Percentiles rank a stretch among this genome's conserved stretches.
These are phyloP conservation scores for Fraxinus albicans DNA, from an alignment of 305 asterid genomes.

Conservation along the genomic window DNA sequence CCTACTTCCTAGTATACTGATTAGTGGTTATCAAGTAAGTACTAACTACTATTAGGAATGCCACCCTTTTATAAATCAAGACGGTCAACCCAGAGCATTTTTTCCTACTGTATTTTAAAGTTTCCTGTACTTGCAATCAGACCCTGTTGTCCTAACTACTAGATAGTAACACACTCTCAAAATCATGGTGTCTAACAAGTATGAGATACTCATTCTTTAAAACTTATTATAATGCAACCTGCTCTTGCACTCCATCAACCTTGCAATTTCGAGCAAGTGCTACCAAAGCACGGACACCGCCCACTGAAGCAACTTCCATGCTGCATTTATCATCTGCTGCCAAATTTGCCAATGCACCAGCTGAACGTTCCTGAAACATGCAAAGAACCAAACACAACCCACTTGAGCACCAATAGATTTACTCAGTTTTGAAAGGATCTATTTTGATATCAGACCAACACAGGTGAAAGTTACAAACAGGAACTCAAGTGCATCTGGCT, in stretches of 20 bases:
- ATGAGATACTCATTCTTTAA: slow-evolving; percentile 2
- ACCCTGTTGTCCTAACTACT: slow-evolving; percentile 2
- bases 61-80: background rate
- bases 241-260: slow-evolving; percentile 92
- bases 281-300: slow-evolving; percentile 81
- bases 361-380: slow-evolving; percentile 80
- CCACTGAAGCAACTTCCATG: slow-evolving; percentile 66
- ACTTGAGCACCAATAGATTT: slow-evolving; percentile 20
- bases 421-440: slow-evolving; percentile 12
- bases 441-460: slow-evolving; percentile 9
- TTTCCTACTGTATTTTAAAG: background rate
- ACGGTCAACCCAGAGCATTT: background rate
- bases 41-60: background rate
- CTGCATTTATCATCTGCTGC: slow-evolving; percentile 97
- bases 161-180: slow-evolving; percentile 1
- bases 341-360: slow-evolving; percentile 88
- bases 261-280: slow-evolving; percentile 72
- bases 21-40: background rate
- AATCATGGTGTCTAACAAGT: slow-evolving; percentile 7
- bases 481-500: slow-evolving; percentile 3
- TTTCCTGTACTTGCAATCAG: background rate
- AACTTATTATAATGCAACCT: slow-evolving; percentile 45
- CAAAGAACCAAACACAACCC: slow-evolving; percentile 12
- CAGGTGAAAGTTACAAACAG: slow-evolving; percentile 6
- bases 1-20: background rate